Conservation (phyloP, 768 basidiomycete species). For the Tricholoma matsutake region DNA sequence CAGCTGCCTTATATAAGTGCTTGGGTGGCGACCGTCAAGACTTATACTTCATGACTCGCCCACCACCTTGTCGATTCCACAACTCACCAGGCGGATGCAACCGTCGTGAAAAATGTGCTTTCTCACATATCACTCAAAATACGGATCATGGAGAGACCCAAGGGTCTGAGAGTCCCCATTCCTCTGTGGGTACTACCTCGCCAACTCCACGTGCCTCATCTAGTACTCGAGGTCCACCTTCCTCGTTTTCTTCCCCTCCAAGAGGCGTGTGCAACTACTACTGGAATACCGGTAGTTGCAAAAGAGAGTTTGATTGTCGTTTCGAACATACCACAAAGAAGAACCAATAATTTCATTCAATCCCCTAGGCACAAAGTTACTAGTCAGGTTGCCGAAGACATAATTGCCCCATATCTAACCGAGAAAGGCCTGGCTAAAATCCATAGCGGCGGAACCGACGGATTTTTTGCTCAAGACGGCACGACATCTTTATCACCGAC, state of each 20-base stretch:
- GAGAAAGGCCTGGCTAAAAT: constrained; percentile 43
- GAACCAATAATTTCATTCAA: no score
- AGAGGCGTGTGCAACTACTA: constrained; percentile 43
- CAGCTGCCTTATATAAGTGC: background rate
- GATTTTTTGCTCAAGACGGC: constrained; percentile 34
- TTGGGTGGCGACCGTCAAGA: background rate
- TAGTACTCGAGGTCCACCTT: background rate
- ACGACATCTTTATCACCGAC: constrained; percentile 35
- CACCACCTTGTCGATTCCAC: constrained; percentile 36
- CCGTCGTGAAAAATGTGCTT: constrained; percentile 39
- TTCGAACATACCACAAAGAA: constrained; percentile 38
- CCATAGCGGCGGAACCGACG: constrained; percentile 39
- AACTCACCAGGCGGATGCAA: constrained; percentile 45
- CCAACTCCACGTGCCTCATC: constrained; percentile 5
- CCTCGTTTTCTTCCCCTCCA: constrained; percentile 19
- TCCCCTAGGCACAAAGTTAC: constrained; percentile 7
- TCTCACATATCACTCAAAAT: constrained; percentile 16
- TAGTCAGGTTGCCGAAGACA: constrained; percentile 10
- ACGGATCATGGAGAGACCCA: background rate
- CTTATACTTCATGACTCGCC: background rate
- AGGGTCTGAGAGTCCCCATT: no score
- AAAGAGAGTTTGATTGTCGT: constrained; percentile 42
- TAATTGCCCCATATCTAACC: constrained; percentile 43
- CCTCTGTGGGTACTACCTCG: no score
- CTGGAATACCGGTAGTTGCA: constrained; percentile 47